A percentile compares a stretch with the other conserved stretches of the same genome.
These are phyloP conservation scores for Amaranthus palmeri DNA, from an alignment of 148 eudicot species.

Conservation along the genomic window DNA sequence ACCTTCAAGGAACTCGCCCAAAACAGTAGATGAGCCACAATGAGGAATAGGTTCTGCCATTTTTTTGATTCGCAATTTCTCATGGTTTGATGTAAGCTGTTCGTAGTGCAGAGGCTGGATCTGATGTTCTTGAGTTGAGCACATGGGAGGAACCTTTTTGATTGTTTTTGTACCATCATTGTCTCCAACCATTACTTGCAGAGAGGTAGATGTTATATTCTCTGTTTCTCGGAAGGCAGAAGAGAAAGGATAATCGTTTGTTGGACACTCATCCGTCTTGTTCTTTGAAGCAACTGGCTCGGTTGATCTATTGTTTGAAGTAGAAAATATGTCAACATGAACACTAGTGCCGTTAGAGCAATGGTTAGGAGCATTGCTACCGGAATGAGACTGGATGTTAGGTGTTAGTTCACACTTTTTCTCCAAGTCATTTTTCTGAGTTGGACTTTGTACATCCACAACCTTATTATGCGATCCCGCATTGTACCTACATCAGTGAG, in stretches of 20 bases:
- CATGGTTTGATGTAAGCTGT: slow-evolving; percentile 23
- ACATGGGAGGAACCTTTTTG: slow-evolving; percentile 19
- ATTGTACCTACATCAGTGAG: slow-evolving; percentile 39
- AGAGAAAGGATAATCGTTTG: slow-evolving; percentile 22
- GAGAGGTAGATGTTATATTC: slow-evolving; percentile 5
- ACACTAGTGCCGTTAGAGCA: slow-evolving; percentile 27
- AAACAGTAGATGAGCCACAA: slow-evolving; percentile 34
- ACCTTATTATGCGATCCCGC: slow-evolving; percentile 29
- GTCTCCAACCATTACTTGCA: slow-evolving; percentile 22
- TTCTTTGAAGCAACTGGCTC: slow-evolving; percentile 15
- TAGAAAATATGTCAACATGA: slow-evolving; percentile 34
- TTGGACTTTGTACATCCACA: slow-evolving; percentile 24
- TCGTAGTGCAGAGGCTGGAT: slow-evolving; percentile 24
- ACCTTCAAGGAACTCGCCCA: slow-evolving; percentile 27
- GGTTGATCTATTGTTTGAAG: slow-evolving; percentile 26
- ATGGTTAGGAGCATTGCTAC: slow-evolving; percentile 32
- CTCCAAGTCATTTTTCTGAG: slow-evolving; percentile 27
- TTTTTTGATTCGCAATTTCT: slow-evolving; percentile 19
- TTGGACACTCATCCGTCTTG: slow-evolving; percentile 26
- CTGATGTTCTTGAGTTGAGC: slow-evolving; percentile 26
- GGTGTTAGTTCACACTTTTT: slow-evolving; percentile 21
- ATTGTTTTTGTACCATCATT: slow-evolving; percentile 20
- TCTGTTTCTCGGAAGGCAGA: slow-evolving; percentile 27
- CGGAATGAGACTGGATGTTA: slow-evolving; percentile 27
- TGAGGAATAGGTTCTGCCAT: slow-evolving; percentile 30